Evolutionary conservation across 805 yeast species (phyloP), one percentile per base, ranked within the genome.

Genomic region (Yamadazyma endophytica): DNA sequence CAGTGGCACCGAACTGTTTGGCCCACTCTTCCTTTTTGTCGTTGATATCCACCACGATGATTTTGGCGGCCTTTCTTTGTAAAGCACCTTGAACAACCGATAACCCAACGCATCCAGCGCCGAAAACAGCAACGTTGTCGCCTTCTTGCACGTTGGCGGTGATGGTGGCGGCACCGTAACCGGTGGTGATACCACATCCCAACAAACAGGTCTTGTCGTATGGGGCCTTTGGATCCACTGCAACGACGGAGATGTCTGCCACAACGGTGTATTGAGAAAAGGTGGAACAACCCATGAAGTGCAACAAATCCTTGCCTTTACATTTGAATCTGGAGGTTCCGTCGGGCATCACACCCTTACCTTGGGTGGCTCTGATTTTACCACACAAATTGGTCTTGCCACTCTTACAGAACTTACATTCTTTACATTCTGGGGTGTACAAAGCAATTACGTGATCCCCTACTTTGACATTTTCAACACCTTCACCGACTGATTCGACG

Each of bases 151-250:
- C 90, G 49, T 85, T 73, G 38, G 97, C 97, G 31, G 96, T 86
- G 68, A 85, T 85, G 48, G 84, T 75, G 33, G 97, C 98, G 31
- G 97, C 96, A 61, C 99, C 98, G 56, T 85, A 85, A 43, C 98
- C 98, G 32, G 98, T 92, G 33, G 98, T 92, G 52, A 92, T 85
- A 70, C 98, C 98, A 62, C 98, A 92, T 31, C 98, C 99, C 50
- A 94, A 75, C 59, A 94, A 66, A 69, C 97, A 88, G 23, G 89
- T 83, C 54, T 82, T 77, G 54, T 86, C 95, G 57, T 79, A 71
- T 40, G 86, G 83, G 37, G 96, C 97, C 44, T 75, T 62, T 37
- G 82, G 80, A 58, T 87, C 79, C 44, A 92, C 86, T 12, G 95
- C 92, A 36, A 89, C 98, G 27, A 92, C 86, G 9, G 97, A 88